Evolutionary conservation across 768 basidiomycete species (phyloP).

Genomic region (Tylopilus sp.): DNA sequence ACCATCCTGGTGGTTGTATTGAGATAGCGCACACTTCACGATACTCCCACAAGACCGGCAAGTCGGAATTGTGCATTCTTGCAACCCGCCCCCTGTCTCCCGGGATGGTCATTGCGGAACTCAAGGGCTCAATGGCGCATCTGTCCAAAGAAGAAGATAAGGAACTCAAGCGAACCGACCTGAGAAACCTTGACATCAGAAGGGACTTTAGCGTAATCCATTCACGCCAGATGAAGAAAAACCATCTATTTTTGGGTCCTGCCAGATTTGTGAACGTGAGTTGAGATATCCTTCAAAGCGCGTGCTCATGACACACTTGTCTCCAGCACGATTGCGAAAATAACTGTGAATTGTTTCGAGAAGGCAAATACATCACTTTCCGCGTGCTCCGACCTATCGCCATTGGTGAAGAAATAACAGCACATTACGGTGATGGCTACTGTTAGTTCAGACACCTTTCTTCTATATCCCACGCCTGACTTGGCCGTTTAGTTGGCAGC

Average conservation of each 20-base stretch:
- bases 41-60: conserved; percentile 83
- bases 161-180: conserved; percentile 80
- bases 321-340: conserved; percentile 86
- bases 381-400: conserved; percentile 74
- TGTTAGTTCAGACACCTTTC: conserved; percentile 51
- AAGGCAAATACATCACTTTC: conserved; percentile 88
- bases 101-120: conserved; percentile 75
- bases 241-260: conserved; percentile 86
- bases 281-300: conserved; percentile 9
- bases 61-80: conserved; percentile 84
- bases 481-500: conserved; percentile 51
- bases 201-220: conserved; percentile 91
- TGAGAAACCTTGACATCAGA: conserved; percentile 65
- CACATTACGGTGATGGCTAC: conserved; percentile 88
- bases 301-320: neutral
- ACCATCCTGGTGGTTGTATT: conserved; percentile 77
- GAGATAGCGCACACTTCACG: conserved; percentile 88
- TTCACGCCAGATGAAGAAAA: conserved; percentile 89
- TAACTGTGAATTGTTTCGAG: conserved; percentile 85
- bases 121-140: conserved; percentile 89
- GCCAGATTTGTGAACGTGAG: conserved; percentile 91
- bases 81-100: conserved; percentile 69
- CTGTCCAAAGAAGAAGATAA: conserved; percentile 82
- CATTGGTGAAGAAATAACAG: conserved; percentile 83
- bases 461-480: conserved; percentile 24